These are phyloP conservation scores for Leishmania martiniquensis DNA, from an alignment of 208 protist genomes.

Conservation along the genomic window DNA sequence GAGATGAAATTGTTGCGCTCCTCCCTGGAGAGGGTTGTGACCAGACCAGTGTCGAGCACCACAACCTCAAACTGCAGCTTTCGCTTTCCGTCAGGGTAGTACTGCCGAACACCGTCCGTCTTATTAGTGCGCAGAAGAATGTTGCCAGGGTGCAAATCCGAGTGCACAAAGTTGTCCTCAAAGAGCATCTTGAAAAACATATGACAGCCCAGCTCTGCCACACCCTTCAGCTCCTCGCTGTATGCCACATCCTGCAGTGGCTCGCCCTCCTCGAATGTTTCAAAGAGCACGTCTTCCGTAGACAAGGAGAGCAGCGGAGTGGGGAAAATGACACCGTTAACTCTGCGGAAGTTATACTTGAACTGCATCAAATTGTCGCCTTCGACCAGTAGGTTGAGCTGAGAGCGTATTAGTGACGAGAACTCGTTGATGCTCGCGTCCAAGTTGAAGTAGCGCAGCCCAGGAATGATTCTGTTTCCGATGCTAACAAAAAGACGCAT, in stretches of 20 bases:
- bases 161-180: conserved; percentile 95
- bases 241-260: conserved; percentile 63
- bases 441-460: conserved; percentile 68
- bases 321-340: conserved; percentile 85
- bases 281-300: conserved; percentile 76
- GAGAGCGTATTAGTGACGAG: conserved; percentile 71
- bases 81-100: conserved; percentile 72
- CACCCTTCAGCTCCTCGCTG: conserved; percentile 50
- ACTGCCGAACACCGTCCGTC: conserved; percentile 25
- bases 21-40: conserved; percentile 78
- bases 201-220: conserved; percentile 86
- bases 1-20: conserved; percentile 94
- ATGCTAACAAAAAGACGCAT: conserved; percentile 64
- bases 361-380: conserved; percentile 89
- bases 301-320: conserved; percentile 65
- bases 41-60: conserved; percentile 91
- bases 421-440: conserved; percentile 78
- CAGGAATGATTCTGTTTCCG: conserved; percentile 58
- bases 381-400: conserved; percentile 89
- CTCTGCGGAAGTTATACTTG: conserved; percentile 77
- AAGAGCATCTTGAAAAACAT: conserved; percentile 96
- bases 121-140: conserved; percentile 74
- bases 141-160: conserved; percentile 95
- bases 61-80: conserved; percentile 70
- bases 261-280: conserved; percentile 88